Percentiles rank a stretch among this genome's conserved stretches.
Evolutionary conservation across 768 basidiomycete genomes (phyloP).

Genomic region (Fistulinella prunicolor): DNA sequence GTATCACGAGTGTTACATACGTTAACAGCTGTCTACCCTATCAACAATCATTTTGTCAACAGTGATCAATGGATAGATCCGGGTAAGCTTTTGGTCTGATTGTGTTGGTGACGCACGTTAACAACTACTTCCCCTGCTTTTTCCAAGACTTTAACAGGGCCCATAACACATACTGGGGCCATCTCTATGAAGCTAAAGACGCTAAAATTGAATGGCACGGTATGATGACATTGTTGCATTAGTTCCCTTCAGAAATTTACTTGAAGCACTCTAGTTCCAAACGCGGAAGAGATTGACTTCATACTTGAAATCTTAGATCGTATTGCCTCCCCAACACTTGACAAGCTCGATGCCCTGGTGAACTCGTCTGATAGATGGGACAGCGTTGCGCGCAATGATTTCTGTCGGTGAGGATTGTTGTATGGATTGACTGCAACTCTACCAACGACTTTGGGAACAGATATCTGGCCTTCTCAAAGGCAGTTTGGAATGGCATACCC

Average conservation of each 20-base stretch:
- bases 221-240: conserved; percentile 23
- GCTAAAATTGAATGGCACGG: conserved; percentile 89
- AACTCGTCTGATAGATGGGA: conserved; percentile 56
- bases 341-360: conserved; percentile 64
- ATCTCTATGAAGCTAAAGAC: conserved; percentile 71
- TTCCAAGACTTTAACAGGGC: conserved; percentile 56
- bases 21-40: conserved; percentile 70
- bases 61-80: conserved; percentile 73
- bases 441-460: conserved; percentile 32
- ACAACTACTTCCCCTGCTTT: background rate
- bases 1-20: conserved; percentile 74
- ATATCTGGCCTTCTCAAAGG: conserved; percentile 66
- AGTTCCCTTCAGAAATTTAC: conserved; percentile 13
- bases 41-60: conserved; percentile 80
- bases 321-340: conserved; percentile 63
- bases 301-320: conserved; percentile 72
- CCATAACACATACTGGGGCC: conserved; percentile 77
- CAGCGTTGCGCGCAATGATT: conserved; percentile 67
- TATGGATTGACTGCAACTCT: background rate
- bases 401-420: conserved; percentile 63
- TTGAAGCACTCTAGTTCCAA: conserved; percentile 38
- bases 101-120: conserved; percentile 6
- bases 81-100: conserved; percentile 50
- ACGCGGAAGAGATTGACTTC: conserved; percentile 67
- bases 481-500: conserved; percentile 76